phyloP scores from a whole-genome alignment of 2,329 filamentous ascomycete species.

The Xylaria sp. region DNA sequence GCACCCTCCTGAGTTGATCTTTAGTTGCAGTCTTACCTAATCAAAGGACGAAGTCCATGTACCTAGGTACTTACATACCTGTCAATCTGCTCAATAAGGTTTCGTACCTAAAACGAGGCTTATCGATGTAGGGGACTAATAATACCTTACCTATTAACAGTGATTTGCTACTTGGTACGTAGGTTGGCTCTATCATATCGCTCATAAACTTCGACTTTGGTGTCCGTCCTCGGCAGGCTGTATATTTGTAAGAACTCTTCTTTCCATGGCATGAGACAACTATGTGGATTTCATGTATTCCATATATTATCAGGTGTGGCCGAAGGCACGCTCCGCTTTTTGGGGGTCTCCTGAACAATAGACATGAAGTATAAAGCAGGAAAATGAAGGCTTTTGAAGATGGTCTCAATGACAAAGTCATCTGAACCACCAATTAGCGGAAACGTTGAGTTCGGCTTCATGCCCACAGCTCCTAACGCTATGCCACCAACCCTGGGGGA shows the following conservation, averaged over 20 bases:
- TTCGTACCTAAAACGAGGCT: not conserved
- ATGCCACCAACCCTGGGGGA: constrained; percentile 89
- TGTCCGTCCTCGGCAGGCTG: not conserved
- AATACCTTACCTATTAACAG: not conserved
- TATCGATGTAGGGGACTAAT: not conserved
- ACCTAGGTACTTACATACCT: too few species aligned
- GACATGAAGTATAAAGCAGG: not conserved
- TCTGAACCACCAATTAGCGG: constrained; percentile 84
- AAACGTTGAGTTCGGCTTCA: constrained; percentile 52
- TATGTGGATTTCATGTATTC: not conserved
- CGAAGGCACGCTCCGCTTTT: not conserved
- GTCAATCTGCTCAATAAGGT: too few species aligned
- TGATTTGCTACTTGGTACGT: not conserved
- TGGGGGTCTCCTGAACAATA: not conserved
- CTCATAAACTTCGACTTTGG: not conserved
- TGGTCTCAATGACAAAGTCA: constrained; percentile 51
- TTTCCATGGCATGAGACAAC: not conserved
- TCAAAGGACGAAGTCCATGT: too few species aligned
- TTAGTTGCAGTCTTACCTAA: too few species aligned
- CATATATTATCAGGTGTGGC: not conserved
- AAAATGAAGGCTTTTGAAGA: not conserved
- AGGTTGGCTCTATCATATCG: not conserved
- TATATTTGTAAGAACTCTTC: not conserved
- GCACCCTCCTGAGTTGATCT: too few species aligned
- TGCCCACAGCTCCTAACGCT: constrained; percentile 73